phyloP scores from a whole-genome alignment of 768 basidiomycete species.

The Auricularia heimuer region DNA sequence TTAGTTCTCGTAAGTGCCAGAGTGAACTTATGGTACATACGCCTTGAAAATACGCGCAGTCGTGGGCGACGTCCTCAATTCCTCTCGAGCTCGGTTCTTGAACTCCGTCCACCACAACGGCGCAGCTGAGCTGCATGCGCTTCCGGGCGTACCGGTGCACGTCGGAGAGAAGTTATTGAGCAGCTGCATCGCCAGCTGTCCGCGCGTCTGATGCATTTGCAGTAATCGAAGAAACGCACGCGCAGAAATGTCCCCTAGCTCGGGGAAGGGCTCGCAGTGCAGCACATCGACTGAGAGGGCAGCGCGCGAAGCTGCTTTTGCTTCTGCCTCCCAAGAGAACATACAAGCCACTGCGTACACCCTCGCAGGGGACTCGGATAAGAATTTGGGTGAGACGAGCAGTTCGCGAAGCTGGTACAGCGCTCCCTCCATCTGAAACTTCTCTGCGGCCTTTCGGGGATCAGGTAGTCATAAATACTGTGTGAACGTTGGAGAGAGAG shows the following conservation, averaged over 20 bases:
- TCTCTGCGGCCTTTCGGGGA: conserved; percentile 42
- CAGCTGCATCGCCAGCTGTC: neutral
- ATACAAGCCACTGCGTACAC: conserved; percentile 66
- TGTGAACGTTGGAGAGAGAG: neutral
- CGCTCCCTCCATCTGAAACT: conserved; percentile 51
- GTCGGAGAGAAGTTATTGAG: conserved; percentile 1
- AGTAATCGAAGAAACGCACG: conserved; percentile 7
- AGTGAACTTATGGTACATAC: neutral
- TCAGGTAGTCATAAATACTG: conserved; percentile 42
- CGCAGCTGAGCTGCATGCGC: conserved; percentile 17
- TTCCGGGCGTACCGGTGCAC: neutral
- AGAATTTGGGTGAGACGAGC: conserved; percentile 42
- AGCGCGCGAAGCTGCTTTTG: conserved; percentile 46
- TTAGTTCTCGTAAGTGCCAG: neutral
- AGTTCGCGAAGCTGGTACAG: conserved; percentile 38
- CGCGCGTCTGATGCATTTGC: conserved; percentile 7
- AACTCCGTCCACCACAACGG: conserved; percentile 68
- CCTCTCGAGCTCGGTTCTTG: conserved; percentile 44
- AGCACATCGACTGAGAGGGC: conserved; percentile 47
- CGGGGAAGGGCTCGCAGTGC: conserved; percentile 13
- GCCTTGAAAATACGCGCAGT: conserved; percentile 44
- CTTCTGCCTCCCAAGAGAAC: conserved; percentile 54
- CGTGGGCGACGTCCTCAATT: conserved; percentile 45
- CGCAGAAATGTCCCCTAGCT: conserved; percentile 6
- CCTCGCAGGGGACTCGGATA: conserved; percentile 40